Percentiles rank a stretch among this genome's conserved stretches.
Conservation (phyloP, 2,329 filamentous ascomycete genomes). For the Hypoxylon sp. region DNA sequence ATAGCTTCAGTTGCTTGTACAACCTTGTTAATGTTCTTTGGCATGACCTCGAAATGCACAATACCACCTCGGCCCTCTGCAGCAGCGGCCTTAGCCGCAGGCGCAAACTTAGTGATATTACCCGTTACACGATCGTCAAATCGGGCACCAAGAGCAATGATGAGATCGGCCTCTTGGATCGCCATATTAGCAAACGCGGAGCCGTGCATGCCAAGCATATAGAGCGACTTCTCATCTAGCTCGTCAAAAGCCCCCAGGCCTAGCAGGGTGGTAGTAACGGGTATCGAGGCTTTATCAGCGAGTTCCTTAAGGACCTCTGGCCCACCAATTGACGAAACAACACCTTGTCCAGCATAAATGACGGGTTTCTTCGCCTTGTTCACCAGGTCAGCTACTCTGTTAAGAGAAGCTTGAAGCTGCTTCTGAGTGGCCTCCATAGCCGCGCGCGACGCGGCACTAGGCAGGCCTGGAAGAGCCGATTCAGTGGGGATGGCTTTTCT, state of each 20-base stretch:
- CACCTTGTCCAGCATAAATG: conserved; percentile 93
- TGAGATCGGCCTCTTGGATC: conserved; percentile 96
- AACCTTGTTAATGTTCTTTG: conserved; percentile 99
- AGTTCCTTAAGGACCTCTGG: conserved; percentile 85
- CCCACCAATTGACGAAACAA: conserved; percentile 84
- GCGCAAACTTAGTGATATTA: conserved; percentile 87
- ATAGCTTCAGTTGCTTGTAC: conserved; percentile 96
- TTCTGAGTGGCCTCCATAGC: conserved; percentile 80
- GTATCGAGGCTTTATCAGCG: conserved; percentile 90
- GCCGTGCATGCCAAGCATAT: conserved; percentile 99
- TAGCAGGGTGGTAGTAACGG: conserved; percentile 95
- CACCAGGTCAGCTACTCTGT: conserved; percentile 83
- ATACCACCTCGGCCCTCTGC: conserved; percentile 91
- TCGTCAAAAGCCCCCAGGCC: conserved; percentile 94
- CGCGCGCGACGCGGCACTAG: conserved; percentile 87
- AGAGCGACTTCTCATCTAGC: conserved; percentile 91
- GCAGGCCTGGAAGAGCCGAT: conserved; percentile 81
- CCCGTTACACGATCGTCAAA: conserved; percentile 97
- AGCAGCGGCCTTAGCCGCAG: conserved; percentile 86
- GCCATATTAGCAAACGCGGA: conserved; percentile 98
- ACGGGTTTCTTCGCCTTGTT: conserved; percentile 94
- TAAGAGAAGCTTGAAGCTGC: conserved; percentile 81
- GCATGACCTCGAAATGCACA: conserved; percentile 97
- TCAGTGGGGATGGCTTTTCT: conserved; percentile 85
- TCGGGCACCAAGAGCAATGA: conserved; percentile 92